phyloP scores from a whole-genome alignment of 2,329 filamentous ascomycete species.

The Alternaria burnsii region DNA sequence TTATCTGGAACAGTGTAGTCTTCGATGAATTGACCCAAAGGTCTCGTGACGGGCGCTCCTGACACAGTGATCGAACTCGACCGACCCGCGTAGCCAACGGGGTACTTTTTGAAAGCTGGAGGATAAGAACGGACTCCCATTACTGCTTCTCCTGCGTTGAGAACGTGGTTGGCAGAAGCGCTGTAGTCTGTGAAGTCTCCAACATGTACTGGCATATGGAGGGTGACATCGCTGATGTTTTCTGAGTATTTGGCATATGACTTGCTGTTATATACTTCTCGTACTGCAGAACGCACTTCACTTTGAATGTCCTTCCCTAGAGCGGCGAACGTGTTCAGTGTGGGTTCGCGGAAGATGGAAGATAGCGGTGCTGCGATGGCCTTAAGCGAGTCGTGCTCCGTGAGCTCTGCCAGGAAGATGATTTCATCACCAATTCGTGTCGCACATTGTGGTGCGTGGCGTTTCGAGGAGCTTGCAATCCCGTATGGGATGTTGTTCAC shows the following conservation, averaged over 20 bases:
- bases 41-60: conserved; percentile 51
- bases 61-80: conserved; percentile 60
- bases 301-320: conserved; percentile 52
- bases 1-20: conserved; percentile 51
- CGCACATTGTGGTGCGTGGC: conserved; percentile 53
- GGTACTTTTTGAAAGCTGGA: conserved; percentile 40
- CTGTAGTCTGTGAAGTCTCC: conserved; percentile 68
- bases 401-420: conserved; percentile 61
- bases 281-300: conserved; percentile 55
- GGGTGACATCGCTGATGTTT: conserved; percentile 52
- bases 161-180: conserved; percentile 62
- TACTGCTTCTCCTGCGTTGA: conserved; percentile 57
- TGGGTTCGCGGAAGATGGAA: conserved; percentile 42
- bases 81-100: conserved; percentile 65
- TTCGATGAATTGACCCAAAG: conserved; percentile 40
- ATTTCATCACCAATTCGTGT: conserved; percentile 62
- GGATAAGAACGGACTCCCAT: conserved; percentile 32
- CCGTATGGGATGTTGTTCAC: conserved; percentile 46
- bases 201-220: conserved; percentile 65
- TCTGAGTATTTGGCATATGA: conserved; percentile 25
- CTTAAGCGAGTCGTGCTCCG: conserved; percentile 40
- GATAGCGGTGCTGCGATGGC: conserved; percentile 27
- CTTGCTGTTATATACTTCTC: conserved; percentile 41
- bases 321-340: conserved; percentile 61
- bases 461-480: conserved; percentile 35